Evolutionary conservation across 1,284 basidiomycete species (phyloP).

Genomic region (Takashimella koratensis): DNA sequence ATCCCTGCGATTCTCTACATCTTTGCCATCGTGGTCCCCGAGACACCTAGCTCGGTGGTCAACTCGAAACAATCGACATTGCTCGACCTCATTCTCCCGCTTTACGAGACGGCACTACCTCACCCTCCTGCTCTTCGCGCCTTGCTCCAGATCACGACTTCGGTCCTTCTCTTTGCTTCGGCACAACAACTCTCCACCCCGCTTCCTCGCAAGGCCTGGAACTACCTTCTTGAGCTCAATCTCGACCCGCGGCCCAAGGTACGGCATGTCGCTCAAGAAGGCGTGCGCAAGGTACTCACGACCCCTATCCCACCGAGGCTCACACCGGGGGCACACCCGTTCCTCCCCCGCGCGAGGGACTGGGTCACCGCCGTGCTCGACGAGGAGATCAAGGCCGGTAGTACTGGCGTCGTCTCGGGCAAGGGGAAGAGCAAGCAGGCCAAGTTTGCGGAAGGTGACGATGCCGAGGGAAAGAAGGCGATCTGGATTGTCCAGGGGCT

Average conservation of each 20-base stretch:
- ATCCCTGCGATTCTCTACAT: constrained; percentile 85
- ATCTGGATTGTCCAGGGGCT: constrained; percentile 74
- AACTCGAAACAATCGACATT: constrained; percentile 41
- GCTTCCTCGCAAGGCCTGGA: constrained; percentile 60
- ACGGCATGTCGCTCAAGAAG: constrained; percentile 81
- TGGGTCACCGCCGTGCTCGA: constrained; percentile 70
- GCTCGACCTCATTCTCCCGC: constrained; percentile 68
- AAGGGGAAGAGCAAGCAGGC: constrained; percentile 63
- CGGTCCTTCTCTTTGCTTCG: constrained; percentile 66
- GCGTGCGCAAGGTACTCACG: constrained; percentile 69
- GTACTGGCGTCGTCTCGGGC: constrained; percentile 48
- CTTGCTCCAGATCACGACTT: constrained; percentile 59
- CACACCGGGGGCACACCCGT: constrained; percentile 66
- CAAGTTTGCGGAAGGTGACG: constrained; percentile 52
- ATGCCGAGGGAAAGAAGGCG: constrained; percentile 63
- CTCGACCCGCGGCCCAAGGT: constrained; percentile 92
- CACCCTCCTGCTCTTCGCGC: constrained; percentile 47
- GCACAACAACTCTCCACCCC: constrained; percentile 64
- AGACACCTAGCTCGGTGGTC: constrained; percentile 57
- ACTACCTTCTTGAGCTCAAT: constrained; percentile 75
- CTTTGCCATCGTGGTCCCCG: constrained; percentile 69
- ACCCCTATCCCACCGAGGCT: constrained; percentile 70
- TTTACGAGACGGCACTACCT: constrained; percentile 56
- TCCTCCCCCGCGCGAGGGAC: constrained; percentile 68
- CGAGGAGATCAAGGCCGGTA: constrained; percentile 60